A percentile compares a stretch with the other conserved stretches of the same genome.
Evolutionary conservation across 495 filamentous ascomycete genomes (phyloP).

Genomic region (Lasiosphaeria ovina): DNA sequence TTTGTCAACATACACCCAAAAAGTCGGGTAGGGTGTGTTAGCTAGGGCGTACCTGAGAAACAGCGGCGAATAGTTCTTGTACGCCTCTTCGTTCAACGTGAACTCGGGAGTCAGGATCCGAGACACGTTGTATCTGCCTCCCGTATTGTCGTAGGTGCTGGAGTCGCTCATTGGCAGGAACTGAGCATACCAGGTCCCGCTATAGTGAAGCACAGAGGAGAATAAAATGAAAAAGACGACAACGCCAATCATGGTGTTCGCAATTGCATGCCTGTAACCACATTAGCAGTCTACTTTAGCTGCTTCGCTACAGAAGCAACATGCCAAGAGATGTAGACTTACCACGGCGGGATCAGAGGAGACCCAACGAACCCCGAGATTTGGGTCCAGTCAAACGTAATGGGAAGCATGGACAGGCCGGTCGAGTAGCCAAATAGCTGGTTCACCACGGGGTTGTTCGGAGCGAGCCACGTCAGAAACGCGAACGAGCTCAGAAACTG

Average conservation of each 20-base stretch:
- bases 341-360: constrained; percentile 60
- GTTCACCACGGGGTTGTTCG: constrained; percentile 63
- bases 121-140: constrained; percentile 52
- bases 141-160: constrained; percentile 62
- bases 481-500: constrained; percentile 60
- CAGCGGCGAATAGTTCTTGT: constrained; percentile 60
- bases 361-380: constrained; percentile 56
- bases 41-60: constrained; percentile 49
- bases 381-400: constrained; percentile 67
- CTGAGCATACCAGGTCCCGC: constrained; percentile 61
- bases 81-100: constrained; percentile 52
- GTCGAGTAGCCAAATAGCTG: constrained; percentile 66
- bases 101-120: constrained; percentile 50
- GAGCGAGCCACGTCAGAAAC: constrained; percentile 60
- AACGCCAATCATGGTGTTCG: constrained; percentile 62
- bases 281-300: neutral
- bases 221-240: constrained; percentile 51
- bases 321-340: constrained; percentile 18
- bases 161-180: constrained; percentile 61
- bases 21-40: neutral
- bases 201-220: constrained; percentile 57
- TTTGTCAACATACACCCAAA: constrained; percentile 19
- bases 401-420: constrained; percentile 58
- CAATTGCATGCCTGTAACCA: constrained; percentile 47
- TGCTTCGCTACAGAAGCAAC: neutral